These are phyloP conservation scores for Penicillium macrosclerotiorum DNA, from an alignment of 495 filamentous ascomycete species.

Conservation along the genomic window DNA sequence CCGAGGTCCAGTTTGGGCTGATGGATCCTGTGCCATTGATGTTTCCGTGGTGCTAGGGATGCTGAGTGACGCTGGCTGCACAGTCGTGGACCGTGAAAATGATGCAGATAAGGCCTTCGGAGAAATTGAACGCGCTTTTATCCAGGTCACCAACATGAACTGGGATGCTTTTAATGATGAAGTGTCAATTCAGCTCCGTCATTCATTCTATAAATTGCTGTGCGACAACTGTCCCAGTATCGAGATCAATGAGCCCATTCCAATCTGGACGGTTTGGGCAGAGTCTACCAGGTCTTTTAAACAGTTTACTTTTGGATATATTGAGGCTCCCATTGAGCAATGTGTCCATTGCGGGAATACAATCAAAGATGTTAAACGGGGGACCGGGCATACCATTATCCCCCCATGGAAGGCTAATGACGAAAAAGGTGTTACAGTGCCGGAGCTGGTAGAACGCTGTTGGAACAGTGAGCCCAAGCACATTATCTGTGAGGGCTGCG, in stretches of 20 bases:
- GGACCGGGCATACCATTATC: neutral
- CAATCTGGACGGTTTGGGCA: slow-evolving; percentile 22
- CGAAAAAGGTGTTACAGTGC: slow-evolving; percentile 12
- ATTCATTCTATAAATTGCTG: slow-evolving; percentile 18
- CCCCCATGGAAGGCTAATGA: neutral
- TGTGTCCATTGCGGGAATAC: neutral
- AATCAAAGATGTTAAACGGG: neutral
- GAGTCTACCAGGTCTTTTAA: slow-evolving; percentile 21
- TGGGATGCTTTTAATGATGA: slow-evolving; percentile 29
- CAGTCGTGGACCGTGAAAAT: slow-evolving; percentile 29
- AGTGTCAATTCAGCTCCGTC: slow-evolving; percentile 18
- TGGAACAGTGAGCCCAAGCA: neutral
- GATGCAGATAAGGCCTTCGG: slow-evolving; percentile 13
- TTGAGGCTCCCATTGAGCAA: neutral
- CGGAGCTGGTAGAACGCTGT: slow-evolving; percentile 11
- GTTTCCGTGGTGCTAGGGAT: slow-evolving; percentile 32
- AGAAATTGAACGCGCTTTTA: slow-evolving; percentile 27
- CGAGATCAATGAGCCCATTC: slow-evolving; percentile 3
- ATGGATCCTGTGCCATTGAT: slow-evolving; percentile 29
- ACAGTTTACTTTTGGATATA: slow-evolving; percentile 23
- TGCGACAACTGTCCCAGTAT: neutral
- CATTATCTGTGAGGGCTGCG: slow-evolving; percentile 13
- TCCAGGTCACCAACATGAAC: slow-evolving; percentile 31
- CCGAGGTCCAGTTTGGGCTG: slow-evolving; percentile 25
- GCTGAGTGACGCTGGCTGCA: slow-evolving; percentile 39